Evolutionary conservation across 176 grass and related monocot genomes (phyloP).

Genomic region (Eleusine coracana): DNA sequence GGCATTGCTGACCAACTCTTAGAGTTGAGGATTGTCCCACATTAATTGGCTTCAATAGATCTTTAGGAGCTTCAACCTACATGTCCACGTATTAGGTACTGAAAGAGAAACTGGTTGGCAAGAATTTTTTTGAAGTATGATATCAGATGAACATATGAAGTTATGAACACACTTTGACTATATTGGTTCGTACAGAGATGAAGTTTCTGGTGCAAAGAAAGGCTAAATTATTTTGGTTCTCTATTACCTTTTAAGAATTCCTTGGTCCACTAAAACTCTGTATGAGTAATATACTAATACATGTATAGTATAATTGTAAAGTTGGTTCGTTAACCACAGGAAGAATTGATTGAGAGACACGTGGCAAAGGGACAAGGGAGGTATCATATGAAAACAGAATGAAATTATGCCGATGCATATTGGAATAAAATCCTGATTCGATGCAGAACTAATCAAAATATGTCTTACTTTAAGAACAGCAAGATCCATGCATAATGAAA

Average conservation of each 20-base stretch:
- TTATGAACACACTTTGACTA: background rate
- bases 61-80: slow-evolving; percentile 77
- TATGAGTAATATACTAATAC: background rate
- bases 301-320: background rate
- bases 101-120: slow-evolving; percentile 14
- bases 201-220: background rate
- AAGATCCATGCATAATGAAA: slow-evolving; percentile 47
- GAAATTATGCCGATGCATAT: slow-evolving; percentile 2
- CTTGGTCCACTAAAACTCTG: background rate
- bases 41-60: slow-evolving; percentile 87
- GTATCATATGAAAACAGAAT: background rate
- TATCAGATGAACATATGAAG: slow-evolving; percentile 10
- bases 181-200: background rate
- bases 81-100: slow-evolving; percentile 32
- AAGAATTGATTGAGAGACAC: background rate
- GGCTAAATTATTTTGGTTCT: background rate
- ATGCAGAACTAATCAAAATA: slow-evolving; percentile 35
- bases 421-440: background rate
- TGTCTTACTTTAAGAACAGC: slow-evolving; percentile 77
- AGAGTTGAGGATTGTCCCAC: slow-evolving; percentile 73
- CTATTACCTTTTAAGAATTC: background rate
- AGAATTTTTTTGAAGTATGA: background rate
- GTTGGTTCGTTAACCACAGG: background rate
- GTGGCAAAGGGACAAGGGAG: background rate
- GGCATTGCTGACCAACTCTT: slow-evolving; percentile 95